phyloP scores from a whole-genome alignment of 768 basidiomycete species.

The Mycena albidolilacea region DNA sequence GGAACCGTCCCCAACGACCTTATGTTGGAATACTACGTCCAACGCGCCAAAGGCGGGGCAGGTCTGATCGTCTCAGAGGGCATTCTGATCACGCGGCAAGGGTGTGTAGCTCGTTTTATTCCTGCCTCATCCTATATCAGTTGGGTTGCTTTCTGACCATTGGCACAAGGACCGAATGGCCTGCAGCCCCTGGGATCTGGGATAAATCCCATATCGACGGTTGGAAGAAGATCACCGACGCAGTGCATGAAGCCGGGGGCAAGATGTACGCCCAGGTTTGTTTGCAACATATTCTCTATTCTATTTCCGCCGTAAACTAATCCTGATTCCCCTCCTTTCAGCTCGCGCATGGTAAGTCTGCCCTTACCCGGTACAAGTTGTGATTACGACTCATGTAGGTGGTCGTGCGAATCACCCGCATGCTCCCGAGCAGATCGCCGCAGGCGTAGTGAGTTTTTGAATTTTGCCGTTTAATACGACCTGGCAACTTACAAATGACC shows the following conservation, averaged over 20 bases:
- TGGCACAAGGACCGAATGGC: slow-evolving; percentile 50
- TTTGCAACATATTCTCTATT: neutral
- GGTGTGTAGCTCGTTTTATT: slow-evolving; percentile 34
- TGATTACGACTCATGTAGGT: neutral
- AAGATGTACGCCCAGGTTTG: slow-evolving; percentile 44
- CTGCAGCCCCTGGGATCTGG: slow-evolving; percentile 44
- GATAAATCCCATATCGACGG: slow-evolving; percentile 41
- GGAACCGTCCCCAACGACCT: slow-evolving; percentile 51
- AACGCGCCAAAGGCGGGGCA: slow-evolving; percentile 54
- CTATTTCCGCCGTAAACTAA: slow-evolving; percentile 41
- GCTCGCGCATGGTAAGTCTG: slow-evolving; percentile 34
- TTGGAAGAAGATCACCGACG: slow-evolving; percentile 52
- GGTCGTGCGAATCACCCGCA: slow-evolving; percentile 23
- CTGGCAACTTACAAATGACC: neutral
- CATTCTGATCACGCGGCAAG: slow-evolving; percentile 49
- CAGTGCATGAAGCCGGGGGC: slow-evolving; percentile 48
- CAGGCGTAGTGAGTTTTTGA: neutral
- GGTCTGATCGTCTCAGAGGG: slow-evolving; percentile 54
- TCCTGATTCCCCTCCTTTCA: slow-evolving; percentile 16
- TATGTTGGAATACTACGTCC: slow-evolving; percentile 55
- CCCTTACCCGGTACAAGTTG: neutral
- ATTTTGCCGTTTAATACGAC: neutral
- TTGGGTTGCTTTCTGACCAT: neutral
- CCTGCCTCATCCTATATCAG: neutral
- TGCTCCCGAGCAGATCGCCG: slow-evolving; percentile 22